phyloP scores from a whole-genome alignment of 495 filamentous ascomycete genomes.

The Lasiosphaeriaceae sp. region DNA sequence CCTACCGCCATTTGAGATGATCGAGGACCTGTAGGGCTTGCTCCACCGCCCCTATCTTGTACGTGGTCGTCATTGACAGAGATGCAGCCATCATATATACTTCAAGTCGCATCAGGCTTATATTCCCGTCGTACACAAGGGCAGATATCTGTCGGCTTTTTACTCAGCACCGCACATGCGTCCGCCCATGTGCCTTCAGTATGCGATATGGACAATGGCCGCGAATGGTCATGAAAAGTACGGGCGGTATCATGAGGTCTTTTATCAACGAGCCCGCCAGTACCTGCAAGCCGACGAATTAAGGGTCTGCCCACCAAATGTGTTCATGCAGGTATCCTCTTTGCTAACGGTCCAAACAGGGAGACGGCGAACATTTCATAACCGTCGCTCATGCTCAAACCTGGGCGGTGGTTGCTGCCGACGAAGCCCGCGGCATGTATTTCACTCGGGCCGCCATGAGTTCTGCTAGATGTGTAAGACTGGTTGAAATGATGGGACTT shows the following conservation, averaged over 20 bases:
- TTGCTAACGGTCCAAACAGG: slow-evolving; percentile 22
- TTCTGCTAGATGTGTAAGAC: slow-evolving; percentile 33
- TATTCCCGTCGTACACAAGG: slow-evolving; percentile 39
- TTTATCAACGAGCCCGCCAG: slow-evolving; percentile 45
- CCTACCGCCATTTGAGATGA: slow-evolving; percentile 41
- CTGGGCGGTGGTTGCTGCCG: slow-evolving; percentile 38
- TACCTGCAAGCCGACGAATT: slow-evolving; percentile 48
- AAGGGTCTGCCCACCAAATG: slow-evolving; percentile 27
- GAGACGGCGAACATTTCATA: slow-evolving; percentile 42
- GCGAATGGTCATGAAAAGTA: slow-evolving; percentile 38
- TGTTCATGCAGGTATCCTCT: neutral
- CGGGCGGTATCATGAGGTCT: slow-evolving; percentile 35
- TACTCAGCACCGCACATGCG: slow-evolving; percentile 40
- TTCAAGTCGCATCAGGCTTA: slow-evolving; percentile 35
- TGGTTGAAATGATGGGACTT: slow-evolving; percentile 46
- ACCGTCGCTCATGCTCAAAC: slow-evolving; percentile 45
- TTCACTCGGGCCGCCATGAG: slow-evolving; percentile 46
- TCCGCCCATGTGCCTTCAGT: slow-evolving; percentile 48
- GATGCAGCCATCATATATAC: slow-evolving; percentile 35
- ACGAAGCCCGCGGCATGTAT: slow-evolving; percentile 40
- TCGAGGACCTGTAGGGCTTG: slow-evolving; percentile 44
- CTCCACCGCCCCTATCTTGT: neutral
- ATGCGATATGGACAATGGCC: slow-evolving; percentile 44
- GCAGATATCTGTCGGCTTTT: slow-evolving; percentile 37
- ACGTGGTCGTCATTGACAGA: neutral